A percentile compares a stretch with the other conserved stretches of the same genome.
phyloP scores from a whole-genome alignment of 768 basidiomycete species.

The Lanmaoa rubissima region DNA sequence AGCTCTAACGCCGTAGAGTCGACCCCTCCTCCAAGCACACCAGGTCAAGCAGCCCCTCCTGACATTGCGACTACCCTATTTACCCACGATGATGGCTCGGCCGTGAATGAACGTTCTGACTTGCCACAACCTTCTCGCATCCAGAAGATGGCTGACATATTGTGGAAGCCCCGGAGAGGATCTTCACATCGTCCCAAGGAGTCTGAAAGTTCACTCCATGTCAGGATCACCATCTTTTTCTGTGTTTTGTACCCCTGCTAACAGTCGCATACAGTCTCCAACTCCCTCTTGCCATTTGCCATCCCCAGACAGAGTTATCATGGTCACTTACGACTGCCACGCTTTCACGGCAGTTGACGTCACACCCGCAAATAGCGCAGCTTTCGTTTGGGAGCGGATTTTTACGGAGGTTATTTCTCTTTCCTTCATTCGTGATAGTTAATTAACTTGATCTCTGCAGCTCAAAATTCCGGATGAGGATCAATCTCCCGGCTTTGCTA shows the following conservation, averaged over 20 bases:
- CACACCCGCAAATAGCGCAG: constrained; percentile 58
- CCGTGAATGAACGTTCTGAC: constrained; percentile 30
- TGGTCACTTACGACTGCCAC: constrained; percentile 78
- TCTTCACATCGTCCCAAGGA: constrained; percentile 31
- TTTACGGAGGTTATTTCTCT: constrained; percentile 63
- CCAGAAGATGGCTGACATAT: constrained; percentile 33
- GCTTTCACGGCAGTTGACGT: constrained; percentile 72
- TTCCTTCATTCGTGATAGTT: neutral
- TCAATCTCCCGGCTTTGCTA: constrained; percentile 60
- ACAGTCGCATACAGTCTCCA: constrained; percentile 25
- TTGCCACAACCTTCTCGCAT: constrained; percentile 29
- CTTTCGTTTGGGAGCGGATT: constrained; percentile 76
- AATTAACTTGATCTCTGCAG: constrained; percentile 36
- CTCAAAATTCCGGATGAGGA: constrained; percentile 84
- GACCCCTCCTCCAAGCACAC: constrained; percentile 71
- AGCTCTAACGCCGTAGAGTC: constrained; percentile 62
- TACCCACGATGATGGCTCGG: constrained; percentile 36
- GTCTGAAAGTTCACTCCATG: constrained; percentile 27
- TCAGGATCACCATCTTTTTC: constrained; percentile 7
- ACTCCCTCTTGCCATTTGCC: constrained; percentile 31
- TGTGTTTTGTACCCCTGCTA: constrained; percentile 8
- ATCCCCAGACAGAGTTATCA: constrained; percentile 42
- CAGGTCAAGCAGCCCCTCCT: constrained; percentile 47
- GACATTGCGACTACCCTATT: constrained; percentile 40
- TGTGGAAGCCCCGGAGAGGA: constrained; percentile 26